These are phyloP conservation scores for Lachnum nothofagi DNA, from an alignment of 2,329 filamentous ascomycete genomes.

Conservation along the genomic window DNA sequence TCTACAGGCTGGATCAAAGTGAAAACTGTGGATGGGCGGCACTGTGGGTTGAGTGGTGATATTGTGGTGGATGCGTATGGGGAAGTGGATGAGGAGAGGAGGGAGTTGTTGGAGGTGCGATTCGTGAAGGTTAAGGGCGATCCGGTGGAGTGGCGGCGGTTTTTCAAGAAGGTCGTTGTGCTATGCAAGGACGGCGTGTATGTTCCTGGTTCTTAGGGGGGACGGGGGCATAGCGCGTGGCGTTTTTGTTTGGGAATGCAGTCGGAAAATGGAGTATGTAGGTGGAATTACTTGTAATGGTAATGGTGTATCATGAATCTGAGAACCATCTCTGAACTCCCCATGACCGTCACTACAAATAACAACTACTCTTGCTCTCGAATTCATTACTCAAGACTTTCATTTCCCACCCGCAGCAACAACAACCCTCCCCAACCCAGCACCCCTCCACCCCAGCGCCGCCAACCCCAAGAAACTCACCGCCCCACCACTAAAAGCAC, in stretches of 20 bases:
- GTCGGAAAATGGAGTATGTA: not conserved
- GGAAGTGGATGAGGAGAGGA: constrained; percentile 48
- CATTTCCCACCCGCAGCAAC: no score
- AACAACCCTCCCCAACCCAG: not conserved
- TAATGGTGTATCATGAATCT: no score
- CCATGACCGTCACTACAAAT: no score
- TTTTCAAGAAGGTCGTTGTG: constrained; percentile 93
- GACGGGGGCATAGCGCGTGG: not conserved
- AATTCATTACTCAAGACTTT: not conserved
- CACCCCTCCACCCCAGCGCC: not conserved
- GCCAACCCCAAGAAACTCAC: not conserved
- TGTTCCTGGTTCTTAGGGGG: constrained; percentile 48
- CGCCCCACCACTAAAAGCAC: not conserved
- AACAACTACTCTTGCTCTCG: not conserved
- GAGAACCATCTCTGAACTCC: no score
- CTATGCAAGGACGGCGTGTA: constrained; percentile 82
- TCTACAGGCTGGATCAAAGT: constrained; percentile 63
- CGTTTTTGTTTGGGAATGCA: constrained; percentile 1
- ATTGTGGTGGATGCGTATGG: constrained; percentile 65
- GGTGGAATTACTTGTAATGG: no score
- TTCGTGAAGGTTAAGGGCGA: constrained; percentile 96
- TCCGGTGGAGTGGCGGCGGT: constrained; percentile 89
- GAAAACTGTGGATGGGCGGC: constrained; percentile 65
- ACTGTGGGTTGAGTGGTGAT: constrained; percentile 69
- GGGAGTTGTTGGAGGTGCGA: constrained; percentile 72